Percentiles rank a stretch among this genome's conserved stretches.
Conservation (phyloP, 495 filamentous ascomycete genomes). For the Talaromyces nanjingensis region DNA sequence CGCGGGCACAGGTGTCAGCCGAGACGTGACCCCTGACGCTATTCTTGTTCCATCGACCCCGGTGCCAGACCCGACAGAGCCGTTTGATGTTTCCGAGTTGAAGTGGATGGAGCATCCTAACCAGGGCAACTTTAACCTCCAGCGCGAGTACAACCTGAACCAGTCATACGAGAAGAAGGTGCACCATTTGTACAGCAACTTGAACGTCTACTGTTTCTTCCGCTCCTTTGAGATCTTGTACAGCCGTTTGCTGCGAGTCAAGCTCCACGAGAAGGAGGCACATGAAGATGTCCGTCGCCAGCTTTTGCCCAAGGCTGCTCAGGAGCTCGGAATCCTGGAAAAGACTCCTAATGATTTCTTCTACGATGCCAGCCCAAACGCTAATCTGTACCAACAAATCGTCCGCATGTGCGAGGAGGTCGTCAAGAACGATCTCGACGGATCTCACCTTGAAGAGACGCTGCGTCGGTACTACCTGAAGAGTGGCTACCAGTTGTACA, state of each 20-base stretch:
- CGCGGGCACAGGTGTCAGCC: slow-evolving; percentile 66
- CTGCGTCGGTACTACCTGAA: slow-evolving; percentile 83
- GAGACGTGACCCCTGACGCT: slow-evolving; percentile 79
- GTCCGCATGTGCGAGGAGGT: slow-evolving; percentile 62
- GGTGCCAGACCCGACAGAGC: slow-evolving; percentile 39
- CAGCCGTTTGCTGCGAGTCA: slow-evolving; percentile 73
- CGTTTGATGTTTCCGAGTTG: slow-evolving; percentile 37
- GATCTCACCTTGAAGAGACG: slow-evolving; percentile 75
- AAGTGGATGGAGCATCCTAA: slow-evolving; percentile 57
- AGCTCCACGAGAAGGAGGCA: slow-evolving; percentile 66
- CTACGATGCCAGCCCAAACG: slow-evolving; percentile 50
- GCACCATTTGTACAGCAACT: slow-evolving; percentile 85
- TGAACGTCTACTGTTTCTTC: slow-evolving; percentile 88
- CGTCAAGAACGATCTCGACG: slow-evolving; percentile 68
- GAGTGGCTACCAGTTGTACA: slow-evolving; percentile 85
- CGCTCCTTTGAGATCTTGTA: slow-evolving; percentile 84
- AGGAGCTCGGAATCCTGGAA: slow-evolving; percentile 68
- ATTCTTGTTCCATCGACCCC: slow-evolving; percentile 48
- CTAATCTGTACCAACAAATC: slow-evolving; percentile 65
- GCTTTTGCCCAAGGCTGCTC: slow-evolving; percentile 63
- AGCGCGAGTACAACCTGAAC: slow-evolving; percentile 66
- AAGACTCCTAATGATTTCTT: slow-evolving; percentile 79
- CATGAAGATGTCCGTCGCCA: slow-evolving; percentile 63
- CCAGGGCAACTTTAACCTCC: slow-evolving; percentile 41
- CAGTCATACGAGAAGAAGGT: slow-evolving; percentile 69